Evolutionary conservation across 129 eudicot species (phyloP).

Genomic region (Lactuca saligna): DNA sequence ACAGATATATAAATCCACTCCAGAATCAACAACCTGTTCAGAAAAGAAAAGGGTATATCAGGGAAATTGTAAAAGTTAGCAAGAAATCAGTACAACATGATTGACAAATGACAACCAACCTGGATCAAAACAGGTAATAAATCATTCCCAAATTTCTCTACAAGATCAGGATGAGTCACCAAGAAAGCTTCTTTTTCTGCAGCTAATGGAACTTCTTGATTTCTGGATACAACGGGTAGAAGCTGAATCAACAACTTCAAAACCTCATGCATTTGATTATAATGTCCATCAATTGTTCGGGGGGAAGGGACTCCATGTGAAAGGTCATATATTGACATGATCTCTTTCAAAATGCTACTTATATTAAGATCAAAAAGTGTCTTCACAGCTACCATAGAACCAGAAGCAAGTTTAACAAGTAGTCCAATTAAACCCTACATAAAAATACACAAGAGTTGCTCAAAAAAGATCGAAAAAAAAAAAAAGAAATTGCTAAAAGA

Average conservation of each 20-base stretch:
- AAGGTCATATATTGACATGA: constrained; percentile 49
- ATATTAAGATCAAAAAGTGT: constrained; percentile 76
- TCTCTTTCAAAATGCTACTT: constrained; percentile 67
- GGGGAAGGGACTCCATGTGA: constrained; percentile 67
- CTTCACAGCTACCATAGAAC: constrained; percentile 68
- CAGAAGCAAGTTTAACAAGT: constrained; percentile 82
- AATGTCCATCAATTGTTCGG: constrained; percentile 54
- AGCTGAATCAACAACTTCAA: constrained; percentile 83
- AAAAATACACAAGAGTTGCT: constrained; percentile 12
- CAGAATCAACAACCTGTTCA: constrained; percentile 84
- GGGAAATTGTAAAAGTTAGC: not conserved
- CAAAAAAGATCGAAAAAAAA: not conserved
- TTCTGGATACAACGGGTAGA: constrained; percentile 58
- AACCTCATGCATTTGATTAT: constrained; percentile 72
- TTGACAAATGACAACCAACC: constrained; percentile 43
- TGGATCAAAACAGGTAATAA: constrained; percentile 67
- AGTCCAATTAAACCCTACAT: constrained; percentile 75
- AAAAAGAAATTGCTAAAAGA: not conserved
- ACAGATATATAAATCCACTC: constrained; percentile 58
- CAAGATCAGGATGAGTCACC: constrained; percentile 53
- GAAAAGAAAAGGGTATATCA: constrained; percentile 15
- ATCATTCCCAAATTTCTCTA: constrained; percentile 72
- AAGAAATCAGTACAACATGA: not conserved
- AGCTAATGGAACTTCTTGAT: constrained; percentile 37
- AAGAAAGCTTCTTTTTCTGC: constrained; percentile 58